Conservation (phyloP, 768 basidiomycete genomes). For the Hericium rajendrae region DNA sequence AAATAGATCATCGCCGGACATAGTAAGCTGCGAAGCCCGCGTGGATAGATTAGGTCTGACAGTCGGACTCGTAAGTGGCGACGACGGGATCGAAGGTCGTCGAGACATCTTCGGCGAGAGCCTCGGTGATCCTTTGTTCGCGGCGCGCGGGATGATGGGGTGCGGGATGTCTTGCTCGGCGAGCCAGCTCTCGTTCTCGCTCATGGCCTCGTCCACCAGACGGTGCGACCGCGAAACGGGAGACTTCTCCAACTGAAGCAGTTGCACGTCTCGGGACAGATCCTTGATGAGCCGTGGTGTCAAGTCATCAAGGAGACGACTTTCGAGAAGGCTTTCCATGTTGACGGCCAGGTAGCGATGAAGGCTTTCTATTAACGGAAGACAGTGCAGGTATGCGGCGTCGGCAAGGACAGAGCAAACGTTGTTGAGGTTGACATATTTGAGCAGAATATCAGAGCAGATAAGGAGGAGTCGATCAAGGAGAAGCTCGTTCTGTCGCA, state of each 20-base stretch:
- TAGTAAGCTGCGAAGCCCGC: constrained; percentile 13
- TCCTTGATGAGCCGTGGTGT: constrained; percentile 53
- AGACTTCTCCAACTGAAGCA: constrained; percentile 54
- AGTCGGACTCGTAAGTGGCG: constrained; percentile 20
- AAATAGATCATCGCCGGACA: constrained; percentile 62
- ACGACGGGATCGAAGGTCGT: constrained; percentile 17
- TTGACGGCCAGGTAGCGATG: constrained; percentile 76
- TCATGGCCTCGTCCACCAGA: constrained; percentile 37
- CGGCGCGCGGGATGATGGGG: constrained; percentile 32
- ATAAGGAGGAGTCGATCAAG: constrained; percentile 77
- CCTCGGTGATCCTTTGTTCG: constrained; percentile 20
- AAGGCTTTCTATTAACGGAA: constrained; percentile 56
- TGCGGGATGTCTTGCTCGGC: constrained; percentile 56
- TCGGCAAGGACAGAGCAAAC: constrained; percentile 74
- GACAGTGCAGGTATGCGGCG: constrained; percentile 69
- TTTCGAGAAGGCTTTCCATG: constrained; percentile 81
- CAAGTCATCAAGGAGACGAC: constrained; percentile 69
- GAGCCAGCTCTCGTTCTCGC: constrained; percentile 63
- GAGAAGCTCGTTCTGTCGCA: constrained; percentile 69
- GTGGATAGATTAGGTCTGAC: constrained; percentile 14
- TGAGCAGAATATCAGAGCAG: constrained; percentile 70
- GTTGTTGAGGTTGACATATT: constrained; percentile 61
- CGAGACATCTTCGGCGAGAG: constrained; percentile 22
- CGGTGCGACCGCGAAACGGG: constrained; percentile 52
- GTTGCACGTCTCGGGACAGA: constrained; percentile 47